Base-by-base conservation (phyloP, 495 filamentous ascomycete genomes). In the Glonium stellatum region DNA sequence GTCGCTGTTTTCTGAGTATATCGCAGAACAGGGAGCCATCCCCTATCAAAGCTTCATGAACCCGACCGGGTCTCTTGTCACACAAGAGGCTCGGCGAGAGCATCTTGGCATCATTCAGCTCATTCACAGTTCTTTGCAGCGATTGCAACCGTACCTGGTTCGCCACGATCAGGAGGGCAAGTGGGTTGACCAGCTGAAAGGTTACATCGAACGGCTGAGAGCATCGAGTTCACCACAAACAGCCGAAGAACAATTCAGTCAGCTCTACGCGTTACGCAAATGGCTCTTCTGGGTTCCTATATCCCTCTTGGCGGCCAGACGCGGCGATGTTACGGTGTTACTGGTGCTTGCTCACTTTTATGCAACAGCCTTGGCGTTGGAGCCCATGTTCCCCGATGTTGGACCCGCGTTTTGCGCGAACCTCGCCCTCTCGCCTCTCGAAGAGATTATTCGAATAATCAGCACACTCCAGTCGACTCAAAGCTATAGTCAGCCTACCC, bases 201-300 rank as follows among this genome's bases (percentile, higher is more conserved):
- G 79, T 52, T 96, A 96, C 74, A 76, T 96, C 37, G 85, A 90
- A 68, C 81, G 84, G 18, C 82, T 96, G 56, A 84, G 86, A 69
- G 80, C 84, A 49, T 83, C 90, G 57, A 83, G 85, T 62, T 84
- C 89, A 0, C 84, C 82, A 1, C 83, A 87, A 61, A 83, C 86
- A 8, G 78, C 89, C 18, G 84, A 88, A 66, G 84, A 93, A 58
- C 86, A 92, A 64, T 97, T 97, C 71, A 85, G 90, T 69, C 84
- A 90, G 62, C 81, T 97, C 25, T 88, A 92, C 60, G 81, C 87
- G 6, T 80, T 98, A 18, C 85, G 92, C 46, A 83, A 85, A 58
- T 97, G 95, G 92, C 81, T 97, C 21, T 95, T 97, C 76, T 98
- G 91, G 89, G 80, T 96, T 48, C 95, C 95, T 3, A 83, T 89